These are phyloP conservation scores for Candida tallmaniae DNA, from an alignment of 805 yeast species.

Conservation along the genomic window DNA sequence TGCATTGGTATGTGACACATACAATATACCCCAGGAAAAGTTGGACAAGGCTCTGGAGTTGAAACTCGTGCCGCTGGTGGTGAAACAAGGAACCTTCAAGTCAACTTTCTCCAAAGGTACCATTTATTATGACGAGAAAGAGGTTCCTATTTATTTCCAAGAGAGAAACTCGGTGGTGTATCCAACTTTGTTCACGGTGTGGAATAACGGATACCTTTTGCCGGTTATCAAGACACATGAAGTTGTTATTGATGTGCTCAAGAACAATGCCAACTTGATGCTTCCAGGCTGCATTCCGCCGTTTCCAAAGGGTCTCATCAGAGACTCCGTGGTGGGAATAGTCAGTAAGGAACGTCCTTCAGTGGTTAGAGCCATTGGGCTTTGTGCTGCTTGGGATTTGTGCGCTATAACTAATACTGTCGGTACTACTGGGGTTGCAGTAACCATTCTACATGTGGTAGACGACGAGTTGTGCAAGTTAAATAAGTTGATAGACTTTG, in stretches of 20 bases:
- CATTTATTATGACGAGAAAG: conserved; percentile 59
- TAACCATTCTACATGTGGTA: conserved; percentile 59
- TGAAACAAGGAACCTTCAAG: conserved; percentile 62
- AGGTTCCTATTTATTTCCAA: conserved; percentile 71
- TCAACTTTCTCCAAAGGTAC: conserved; percentile 53
- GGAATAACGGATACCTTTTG: conserved; percentile 62
- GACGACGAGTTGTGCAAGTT: conserved; percentile 60
- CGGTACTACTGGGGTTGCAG: conserved; percentile 78
- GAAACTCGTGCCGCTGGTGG: conserved; percentile 44
- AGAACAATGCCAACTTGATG: conserved; percentile 79
- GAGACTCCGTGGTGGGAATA: conserved; percentile 67
- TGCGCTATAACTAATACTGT: conserved; percentile 39
- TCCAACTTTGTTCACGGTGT: conserved; percentile 72
- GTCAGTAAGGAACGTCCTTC: conserved; percentile 57
- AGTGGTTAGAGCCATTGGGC: conserved; percentile 70
- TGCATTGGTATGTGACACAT: conserved; percentile 37
- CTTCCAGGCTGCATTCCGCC: conserved; percentile 65
- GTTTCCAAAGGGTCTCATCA: conserved; percentile 44
- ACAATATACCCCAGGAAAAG: conserved; percentile 32
- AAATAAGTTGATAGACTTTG: conserved; percentile 42
- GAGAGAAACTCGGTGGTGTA: conserved; percentile 48
- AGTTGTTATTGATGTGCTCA: conserved; percentile 64
- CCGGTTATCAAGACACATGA: conserved; percentile 71
- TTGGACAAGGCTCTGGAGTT: conserved; percentile 39
- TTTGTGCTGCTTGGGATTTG: conserved; percentile 48